These are phyloP conservation scores for Venturia carpophila DNA, from an alignment of 2,329 filamentous ascomycete species.

Conservation along the genomic window DNA sequence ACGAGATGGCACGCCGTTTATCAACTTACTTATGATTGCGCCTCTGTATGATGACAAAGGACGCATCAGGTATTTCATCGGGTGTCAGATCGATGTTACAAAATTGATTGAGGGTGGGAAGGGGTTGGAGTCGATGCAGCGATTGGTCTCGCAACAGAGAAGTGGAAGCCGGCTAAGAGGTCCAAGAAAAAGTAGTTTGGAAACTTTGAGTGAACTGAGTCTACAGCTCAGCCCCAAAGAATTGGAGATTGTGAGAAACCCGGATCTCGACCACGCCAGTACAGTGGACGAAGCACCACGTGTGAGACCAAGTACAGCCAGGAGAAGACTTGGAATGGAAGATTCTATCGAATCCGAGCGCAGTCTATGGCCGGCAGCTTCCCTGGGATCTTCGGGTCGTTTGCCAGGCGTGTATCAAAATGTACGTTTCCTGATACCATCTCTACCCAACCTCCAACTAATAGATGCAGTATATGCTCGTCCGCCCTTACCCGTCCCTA, in stretches of 20 bases:
- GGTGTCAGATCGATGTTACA: conserved; percentile 35
- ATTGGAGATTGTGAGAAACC: neutral
- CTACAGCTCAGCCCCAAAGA: conserved; percentile 1
- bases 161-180: conserved; percentile 24
- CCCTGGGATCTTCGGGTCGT: conserved; percentile 25
- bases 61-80: conserved; percentile 34
- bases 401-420: conserved; percentile 34
- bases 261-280: neutral
- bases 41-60: conserved; percentile 37
- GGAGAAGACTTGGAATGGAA: conserved; percentile 27
- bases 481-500: conserved; percentile 57
- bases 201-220: conserved; percentile 12
- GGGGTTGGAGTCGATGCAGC: conserved; percentile 32
- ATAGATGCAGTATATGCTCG: conserved; percentile 45
- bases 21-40: conserved; percentile 36
- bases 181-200: conserved; percentile 21
- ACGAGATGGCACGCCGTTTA: conserved; percentile 34
- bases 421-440: neutral
- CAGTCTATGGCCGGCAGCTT: conserved; percentile 27
- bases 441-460: neutral
- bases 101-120: conserved; percentile 31
- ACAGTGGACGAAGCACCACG: neutral
- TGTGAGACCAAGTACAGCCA: conserved; percentile 15
- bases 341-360: conserved; percentile 23
- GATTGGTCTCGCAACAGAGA: conserved; percentile 29